phyloP scores from a whole-genome alignment of 2,329 filamentous ascomycete species.

The Sarocladium oryzae region DNA sequence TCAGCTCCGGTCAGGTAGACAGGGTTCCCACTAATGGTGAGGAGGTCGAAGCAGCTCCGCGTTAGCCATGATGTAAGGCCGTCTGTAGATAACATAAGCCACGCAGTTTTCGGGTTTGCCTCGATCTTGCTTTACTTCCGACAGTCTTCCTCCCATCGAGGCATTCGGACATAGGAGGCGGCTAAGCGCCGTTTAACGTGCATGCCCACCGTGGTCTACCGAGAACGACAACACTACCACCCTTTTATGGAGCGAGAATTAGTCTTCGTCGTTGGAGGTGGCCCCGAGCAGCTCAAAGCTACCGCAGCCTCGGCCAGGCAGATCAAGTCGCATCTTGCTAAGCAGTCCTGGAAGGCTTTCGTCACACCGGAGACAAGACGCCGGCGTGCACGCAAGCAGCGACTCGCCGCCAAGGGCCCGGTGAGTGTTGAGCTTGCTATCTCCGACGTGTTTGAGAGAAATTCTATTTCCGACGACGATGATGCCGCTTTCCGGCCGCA shows the following conservation, averaged over 20 bases:
- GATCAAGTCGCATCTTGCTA: constrained; percentile 17
- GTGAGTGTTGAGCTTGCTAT: neutral
- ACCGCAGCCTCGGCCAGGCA: constrained; percentile 11
- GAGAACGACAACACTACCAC: too few species aligned
- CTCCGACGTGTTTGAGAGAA: neutral
- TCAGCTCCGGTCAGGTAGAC: too few species aligned
- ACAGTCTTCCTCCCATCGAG: too few species aligned
- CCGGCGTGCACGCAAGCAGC: neutral
- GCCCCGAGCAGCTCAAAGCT: constrained; percentile 19
- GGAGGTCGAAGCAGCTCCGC: too few species aligned
- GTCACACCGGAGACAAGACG: constrained; percentile 5
- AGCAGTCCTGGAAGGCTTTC: constrained; percentile 16
- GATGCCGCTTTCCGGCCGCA: neutral
- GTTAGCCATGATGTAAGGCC: too few species aligned
- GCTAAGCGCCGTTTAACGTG: neutral
- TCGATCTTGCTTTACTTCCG: too few species aligned
- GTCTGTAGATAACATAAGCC: too few species aligned
- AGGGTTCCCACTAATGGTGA: too few species aligned
- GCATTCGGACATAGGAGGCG: too few species aligned
- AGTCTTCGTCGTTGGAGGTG: constrained; percentile 17
- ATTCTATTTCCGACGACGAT: neutral
- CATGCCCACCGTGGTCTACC: too few species aligned
- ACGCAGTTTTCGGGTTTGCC: too few species aligned
- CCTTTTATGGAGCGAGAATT: neutral
- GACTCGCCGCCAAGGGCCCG: neutral